Base-by-base conservation (phyloP, 148 eudicot species). In the Nepenthes mirabilis region DNA sequence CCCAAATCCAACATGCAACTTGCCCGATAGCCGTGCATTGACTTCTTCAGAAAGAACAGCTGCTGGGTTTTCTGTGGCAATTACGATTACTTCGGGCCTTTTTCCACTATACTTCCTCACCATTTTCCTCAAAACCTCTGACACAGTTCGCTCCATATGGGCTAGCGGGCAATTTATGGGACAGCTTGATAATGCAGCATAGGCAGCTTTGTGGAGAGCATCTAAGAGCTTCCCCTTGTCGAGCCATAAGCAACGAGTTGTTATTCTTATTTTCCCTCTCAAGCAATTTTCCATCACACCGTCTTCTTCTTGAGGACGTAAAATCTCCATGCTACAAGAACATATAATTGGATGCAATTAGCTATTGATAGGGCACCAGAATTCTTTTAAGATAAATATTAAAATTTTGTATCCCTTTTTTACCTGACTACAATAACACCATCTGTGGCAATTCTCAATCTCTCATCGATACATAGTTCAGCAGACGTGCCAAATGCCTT, bases 221-320 rank as follows among this genome's bases (percentile, higher is more conserved):
- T 93, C 99, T 72, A 89, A 69, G 71, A 93, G 96, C 76, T 89
- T 93, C 55, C 99, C 99, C 69, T 89, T 89, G 62, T 93, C 99
- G 49, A 93, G 84, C 99, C 99, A 93, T 73, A 93, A 78, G 80
- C 99, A 93, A 14, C 97, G 95, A 36, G 99, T 93, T 23, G 99
- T 93, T 53, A 93, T 84, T 84, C 90, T 86, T 71, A 89, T 82
- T 76, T 86, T 93, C 37, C 91, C 99, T 77, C 81, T 89, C 60
- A 93, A 58, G 67, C 74, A 57, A 47, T 70, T 74, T 50, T 82
- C 85, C 2, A 70, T 65, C 3, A 57, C 57, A 37, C 58, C 79
- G 53, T 77, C 85, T 47, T 58, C 75, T 40, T 65, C 69, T 68
- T 75, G 66, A 70, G 99, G 99, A 58, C 99, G 99, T 64, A 82